Base-by-base conservation (phyloP, 2,329 filamentous ascomycete genomes). In the Cucurbitaria berberidis region DNA sequence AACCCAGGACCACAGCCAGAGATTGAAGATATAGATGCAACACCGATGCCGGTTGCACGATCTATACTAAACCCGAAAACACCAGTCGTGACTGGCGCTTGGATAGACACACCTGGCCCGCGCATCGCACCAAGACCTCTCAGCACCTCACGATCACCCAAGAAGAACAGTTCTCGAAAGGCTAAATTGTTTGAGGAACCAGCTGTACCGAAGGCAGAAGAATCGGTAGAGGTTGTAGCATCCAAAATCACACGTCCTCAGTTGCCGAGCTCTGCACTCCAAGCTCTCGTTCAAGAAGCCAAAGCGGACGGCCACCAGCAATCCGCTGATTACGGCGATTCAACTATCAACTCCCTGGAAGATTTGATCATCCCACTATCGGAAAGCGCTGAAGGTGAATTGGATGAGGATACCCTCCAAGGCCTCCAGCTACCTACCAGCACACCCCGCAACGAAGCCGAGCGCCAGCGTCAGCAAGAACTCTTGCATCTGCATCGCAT, bases 281-380 rank as follows among this genome's bases (percentile, higher is more conserved):
- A 75, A 46, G 75, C 76, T 16, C 66, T 81, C 16, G 66, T 80
- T 1, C 64, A 72, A 45, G 70, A 77, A 58, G 74, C 74, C 5
- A 72, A 67, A 63, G 59, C 66, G 6, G 57, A 54, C 22, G 58
- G 54, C 22, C 45, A 49, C 22, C 52, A 52, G 29, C 46, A 46
- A 19, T 55, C 60, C 21, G 69, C 74, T 16, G 62, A 68, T 27
- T 73, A 75, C 34, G 79, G 78, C 30, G 79, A 81, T 26, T 77
- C 76, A 16, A 82, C 79, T 3, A 75, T 81, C 38, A 74, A 78
- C 40, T 80, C 78, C 3, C 67, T 81, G 7, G 77, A 81, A 61
- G 76, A 78, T 30, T 73, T 81, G 11, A 72, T 79, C 11, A 59
- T 69, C 16, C 70, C 64, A 48, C 63, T 46, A 13, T 43, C 46